Percentiles rank a stretch among this genome's conserved stretches.
These are phyloP conservation scores for Coniochaeta prunicola DNA, from an alignment of 2,329 filamentous ascomycete genomes.

Conservation along the genomic window DNA sequence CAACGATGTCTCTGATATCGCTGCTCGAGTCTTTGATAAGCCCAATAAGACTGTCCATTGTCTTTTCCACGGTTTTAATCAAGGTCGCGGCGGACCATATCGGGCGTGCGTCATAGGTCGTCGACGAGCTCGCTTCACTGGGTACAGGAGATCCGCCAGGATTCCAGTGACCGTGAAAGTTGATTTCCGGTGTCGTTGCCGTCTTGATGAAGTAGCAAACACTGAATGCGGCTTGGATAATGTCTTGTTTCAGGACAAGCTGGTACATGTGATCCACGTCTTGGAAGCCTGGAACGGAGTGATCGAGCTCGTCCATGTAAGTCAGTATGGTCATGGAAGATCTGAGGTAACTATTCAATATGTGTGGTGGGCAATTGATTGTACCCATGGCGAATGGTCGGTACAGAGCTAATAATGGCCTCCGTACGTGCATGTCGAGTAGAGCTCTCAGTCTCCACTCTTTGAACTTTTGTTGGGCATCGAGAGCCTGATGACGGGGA, in stretches of 20 bases:
- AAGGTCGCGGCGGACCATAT: constrained; percentile 33
- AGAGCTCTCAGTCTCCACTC: constrained; percentile 44
- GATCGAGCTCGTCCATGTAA: constrained; percentile 47
- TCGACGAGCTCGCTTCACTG: not conserved
- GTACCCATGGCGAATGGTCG: constrained; percentile 47
- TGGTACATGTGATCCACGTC: constrained; percentile 45
- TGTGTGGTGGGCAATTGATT: constrained; percentile 40
- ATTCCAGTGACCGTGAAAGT: not conserved
- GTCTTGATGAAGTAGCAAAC: constrained; percentile 47
- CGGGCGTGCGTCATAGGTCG: not conserved
- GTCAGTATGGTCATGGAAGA: constrained; percentile 49
- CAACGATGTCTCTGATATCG: constrained; percentile 43
- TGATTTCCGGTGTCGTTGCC: constrained; percentile 17
- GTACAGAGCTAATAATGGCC: constrained; percentile 45
- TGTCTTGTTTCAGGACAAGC: constrained; percentile 44
- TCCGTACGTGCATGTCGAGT: constrained; percentile 44
- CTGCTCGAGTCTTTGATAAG: constrained; percentile 37
- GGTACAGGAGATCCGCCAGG: not conserved
- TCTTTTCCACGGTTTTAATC: constrained; percentile 36
- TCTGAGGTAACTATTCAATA: constrained; percentile 43
- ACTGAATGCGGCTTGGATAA: constrained; percentile 47
- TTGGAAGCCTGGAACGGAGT: constrained; percentile 34
- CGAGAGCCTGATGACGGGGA: constrained; percentile 35
- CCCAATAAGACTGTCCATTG: constrained; percentile 35
- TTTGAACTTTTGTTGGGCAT: constrained; percentile 36